These are phyloP conservation scores for Fraxinus cuspidata DNA, from an alignment of 257 asterid genomes.

Conservation along the genomic window DNA sequence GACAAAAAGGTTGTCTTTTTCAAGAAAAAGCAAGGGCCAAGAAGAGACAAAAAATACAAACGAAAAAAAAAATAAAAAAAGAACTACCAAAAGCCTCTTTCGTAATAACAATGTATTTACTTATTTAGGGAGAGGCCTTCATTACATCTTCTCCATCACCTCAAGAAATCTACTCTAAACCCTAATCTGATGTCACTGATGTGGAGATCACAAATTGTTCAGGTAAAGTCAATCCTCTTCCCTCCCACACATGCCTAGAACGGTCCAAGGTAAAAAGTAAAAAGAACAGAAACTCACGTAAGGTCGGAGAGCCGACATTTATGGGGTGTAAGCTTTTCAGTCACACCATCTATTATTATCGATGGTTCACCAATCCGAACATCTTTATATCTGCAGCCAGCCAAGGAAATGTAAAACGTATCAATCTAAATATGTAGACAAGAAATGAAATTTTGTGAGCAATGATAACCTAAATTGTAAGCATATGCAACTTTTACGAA, in stretches of 20 bases:
- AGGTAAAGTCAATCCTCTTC: slow-evolving; percentile 6
- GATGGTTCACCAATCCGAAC: slow-evolving; percentile 75
- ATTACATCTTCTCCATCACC: slow-evolving; percentile 4
- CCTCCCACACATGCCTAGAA: slow-evolving; percentile 19
- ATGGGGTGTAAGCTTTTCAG: slow-evolving; percentile 65
- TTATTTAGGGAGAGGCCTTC: neutral
- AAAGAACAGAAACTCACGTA: slow-evolving; percentile 55
- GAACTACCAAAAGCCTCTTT: neutral
- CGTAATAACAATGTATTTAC: neutral
- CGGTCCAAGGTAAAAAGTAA: slow-evolving; percentile 8
- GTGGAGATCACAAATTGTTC: slow-evolving; percentile 8
- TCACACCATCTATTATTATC: slow-evolving; percentile 29
- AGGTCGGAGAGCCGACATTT: slow-evolving; percentile 72
- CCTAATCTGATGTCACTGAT: slow-evolving; percentile 9
- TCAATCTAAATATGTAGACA: neutral
- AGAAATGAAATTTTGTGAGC: slow-evolving; percentile 6
- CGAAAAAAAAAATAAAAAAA: neutral
- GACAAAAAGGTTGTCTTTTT: neutral
- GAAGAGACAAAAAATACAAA: neutral
- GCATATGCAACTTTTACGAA: neutral
- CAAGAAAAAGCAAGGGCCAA: neutral
- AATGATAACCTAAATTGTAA: slow-evolving; percentile 5
- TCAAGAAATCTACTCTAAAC: slow-evolving; percentile 10
- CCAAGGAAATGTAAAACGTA: neutral
- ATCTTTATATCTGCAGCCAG: slow-evolving; percentile 58